Base-by-base conservation (phyloP, 148 eudicot species). In the Fagopyrum homotropicum region DNA sequence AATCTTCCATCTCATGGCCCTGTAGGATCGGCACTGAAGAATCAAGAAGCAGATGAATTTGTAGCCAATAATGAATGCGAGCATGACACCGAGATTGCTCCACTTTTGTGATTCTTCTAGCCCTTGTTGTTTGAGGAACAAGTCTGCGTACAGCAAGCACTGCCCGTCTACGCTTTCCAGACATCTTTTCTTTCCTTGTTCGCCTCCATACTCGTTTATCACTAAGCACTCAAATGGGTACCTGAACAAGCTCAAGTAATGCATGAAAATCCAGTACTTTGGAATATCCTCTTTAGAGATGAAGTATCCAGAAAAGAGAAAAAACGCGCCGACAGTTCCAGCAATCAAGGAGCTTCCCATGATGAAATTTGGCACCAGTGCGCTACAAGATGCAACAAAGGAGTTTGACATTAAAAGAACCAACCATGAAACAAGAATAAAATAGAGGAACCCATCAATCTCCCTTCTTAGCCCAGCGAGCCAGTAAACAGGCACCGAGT, bases 221-320 rank as follows among this genome's bases (percentile, higher is more conserved):
- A 95, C 45, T 69, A 95, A 88, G 80, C 99, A 88, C 88, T 95
- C 99, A 66, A 92, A 92, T 43, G 99, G 99, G 84, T 95, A 95
- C 89, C 89, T 95, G 73, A 95, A 95, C 61, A 95, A 70, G 75
- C 99, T 95, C 85, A 92, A 78, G 61, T 95, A 92, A 75, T 95
- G 92, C 99, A 95, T 95, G 71, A 95, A 95, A 7, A 85, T 82
- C 99, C 99, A 95, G 79, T 92, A 95, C 45, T 50, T 81, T 0
- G 99, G 99, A 69, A 95, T 92, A 35, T 81, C 88, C 14, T 89
- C 90, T 64, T 83, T 81, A 0, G 94, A 81, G 17, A 95, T 88
- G 74, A 95, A 95, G 73, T 95, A 92, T 73, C 99, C 99, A 0
- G 99, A 95, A 74, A 95, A 95, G 12, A 95, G 87, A 73, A 95